Base-by-base conservation (phyloP, 192 early-diverging fungal species). In the Chytriomyces hyalinus region DNA sequence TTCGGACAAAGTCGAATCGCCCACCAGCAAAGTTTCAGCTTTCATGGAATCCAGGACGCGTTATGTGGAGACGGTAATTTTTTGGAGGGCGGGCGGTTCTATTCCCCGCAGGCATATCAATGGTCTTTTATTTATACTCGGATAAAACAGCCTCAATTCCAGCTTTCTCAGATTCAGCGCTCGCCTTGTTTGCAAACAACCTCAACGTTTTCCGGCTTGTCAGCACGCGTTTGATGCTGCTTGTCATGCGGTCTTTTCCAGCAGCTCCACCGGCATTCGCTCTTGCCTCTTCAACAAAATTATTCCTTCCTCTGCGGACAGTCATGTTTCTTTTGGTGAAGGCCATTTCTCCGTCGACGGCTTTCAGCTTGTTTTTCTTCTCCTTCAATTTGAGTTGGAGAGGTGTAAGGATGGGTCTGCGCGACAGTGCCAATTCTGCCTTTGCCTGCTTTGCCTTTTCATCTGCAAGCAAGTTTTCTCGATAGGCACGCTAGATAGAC, bases 301-400 rank as follows among this genome's bases (percentile, higher is more conserved):
- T 7, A 65, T 60, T 49, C 48, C 28, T 61, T 6, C 69, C 48
- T 26, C 74, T 28, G 20, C 81, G 75, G 10, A 82, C 73, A 13
- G 81, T 82, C 51, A 82, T 49, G 0, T 80, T 61, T 10, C 72
- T 62, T 57, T 67, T 28, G 10, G 78, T 36, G 44, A 82, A 81
- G 4, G 81, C 20, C 43, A 70, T 65, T 22, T 36, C 7, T 20
- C 81, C 81, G 36, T 75, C 67, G 24, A 82, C 81, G 6, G 81
- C 61, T 67, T 82, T 82, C 64, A 82, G 67, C 11, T 26, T n/a
- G 20, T 77, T 46, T 71, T 49, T 80, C 49, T 61, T 75, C 10
- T 66, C 36, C 46, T 50, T 24, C 11, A 69, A 61, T 57, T 68
- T 45, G 24, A 68, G 71, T 20, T 72, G 73, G 65, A 75, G 22